Base-by-base conservation (phyloP, 495 filamentous ascomycete species). In the Beverwykella pulmonaria region DNA sequence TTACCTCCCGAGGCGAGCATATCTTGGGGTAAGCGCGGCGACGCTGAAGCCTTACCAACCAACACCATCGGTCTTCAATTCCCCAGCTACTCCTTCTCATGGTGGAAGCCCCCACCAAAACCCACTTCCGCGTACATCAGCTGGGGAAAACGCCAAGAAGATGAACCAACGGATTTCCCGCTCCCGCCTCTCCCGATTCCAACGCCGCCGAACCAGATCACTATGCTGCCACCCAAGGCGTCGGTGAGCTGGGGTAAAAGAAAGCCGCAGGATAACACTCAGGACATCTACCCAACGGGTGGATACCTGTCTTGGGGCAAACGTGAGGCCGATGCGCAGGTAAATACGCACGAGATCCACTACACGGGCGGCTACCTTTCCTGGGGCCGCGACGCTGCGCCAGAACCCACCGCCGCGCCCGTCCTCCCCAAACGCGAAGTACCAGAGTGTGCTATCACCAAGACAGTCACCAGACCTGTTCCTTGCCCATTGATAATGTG, bases 401-500 rank as follows among this genome's bases (percentile, higher is more conserved):
- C 65, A 12, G 58, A 50, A 19, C 59, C 59, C n/a, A 68, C 65
- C 20, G 60, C 44, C 25, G 46, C 53, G 0, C 7, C 63, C 47
- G 32, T 25, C 12, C 46, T 64, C 14, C n/a, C 36, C 15, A 19
- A 65, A 14, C 34, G 27, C 22, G 47, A 48, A 23, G 53, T 29
- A 7, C 46, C 53, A 15, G 30, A 46, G 14, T 67, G 63, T 30
- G 34, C 7, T 8, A 10, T 53, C 49, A 61, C 55, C 1, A 61
- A 50, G 17, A 68, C 59, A 12, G 58, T 62, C 0, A 27, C 53
- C 25, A 10, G 53, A 17, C n/a, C 32, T 20, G 25, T 26, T 2
- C 65, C 57, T 23, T 68, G 58, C 58, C 65, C 65, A 23, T n/a
- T 44, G 46, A 60, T 61, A 47, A 52, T 30, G 2, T 67, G 63